Evolutionary conservation across 306 rosid species (phyloP).

Genomic region (Sindora glabra): DNA sequence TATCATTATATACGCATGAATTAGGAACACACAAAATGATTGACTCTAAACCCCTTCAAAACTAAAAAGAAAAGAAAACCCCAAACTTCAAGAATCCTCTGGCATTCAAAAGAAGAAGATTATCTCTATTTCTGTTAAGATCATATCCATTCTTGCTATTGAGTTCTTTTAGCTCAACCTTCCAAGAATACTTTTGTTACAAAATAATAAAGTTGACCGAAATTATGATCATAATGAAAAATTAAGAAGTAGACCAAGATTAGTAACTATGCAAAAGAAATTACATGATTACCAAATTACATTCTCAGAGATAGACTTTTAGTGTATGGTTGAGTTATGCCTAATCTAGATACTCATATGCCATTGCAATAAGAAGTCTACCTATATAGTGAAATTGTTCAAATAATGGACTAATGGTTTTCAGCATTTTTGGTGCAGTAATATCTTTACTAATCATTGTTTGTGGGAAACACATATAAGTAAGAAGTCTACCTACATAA

Average conservation of each 20-base stretch:
- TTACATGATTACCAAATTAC: conserved; percentile 74
- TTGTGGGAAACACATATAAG: too few species aligned
- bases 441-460: too few species aligned
- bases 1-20: too few species aligned
- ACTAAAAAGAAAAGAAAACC: conserved; percentile 37
- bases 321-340: conserved; percentile 88
- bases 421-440: too few species aligned
- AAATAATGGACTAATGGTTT: too few species aligned
- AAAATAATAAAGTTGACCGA: conserved; percentile 4
- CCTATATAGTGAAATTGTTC: too few species aligned
- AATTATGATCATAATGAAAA: not conserved
- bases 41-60: not conserved
- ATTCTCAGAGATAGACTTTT: conserved; percentile 91
- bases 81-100: conserved; percentile 97
- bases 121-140: conserved; percentile 85
- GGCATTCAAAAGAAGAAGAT: conserved; percentile 92
- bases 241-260: not conserved
- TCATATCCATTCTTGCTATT: conserved; percentile 91
- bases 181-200: conserved; percentile 94
- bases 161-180: conserved; percentile 84
- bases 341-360: conserved; percentile 96
- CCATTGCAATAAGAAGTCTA: conserved; percentile 79
- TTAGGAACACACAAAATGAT: too few species aligned
- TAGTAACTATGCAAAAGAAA: not conserved
- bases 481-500: conserved; percentile 78